Base-by-base conservation (phyloP, 1,284 basidiomycete species). In the Salmacisia buchloeana region DNA sequence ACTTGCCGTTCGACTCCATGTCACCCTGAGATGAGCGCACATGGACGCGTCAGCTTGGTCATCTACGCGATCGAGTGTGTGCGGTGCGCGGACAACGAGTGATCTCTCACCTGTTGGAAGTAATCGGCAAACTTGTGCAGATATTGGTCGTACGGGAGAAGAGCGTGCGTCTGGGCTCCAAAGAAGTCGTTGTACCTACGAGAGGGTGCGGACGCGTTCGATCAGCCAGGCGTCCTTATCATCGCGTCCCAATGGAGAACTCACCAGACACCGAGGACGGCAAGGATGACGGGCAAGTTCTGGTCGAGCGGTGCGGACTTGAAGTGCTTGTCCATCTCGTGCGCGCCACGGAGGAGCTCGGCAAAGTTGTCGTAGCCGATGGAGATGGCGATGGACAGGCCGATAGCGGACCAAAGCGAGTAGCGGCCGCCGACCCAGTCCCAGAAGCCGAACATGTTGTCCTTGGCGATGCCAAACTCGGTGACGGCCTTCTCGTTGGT, bases 371-470 rank as follows among this genome's bases (percentile, higher is more conserved):
- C 90, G 80, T 87, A 97, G 5, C 94, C 96, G 73, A 97, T 90
- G 63, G 88, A 88, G 63, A 98, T 84, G 61, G 91, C 90, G 81
- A 98, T 97, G 58, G 90, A 91, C 59, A 98, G 85, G 68, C 94
- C 96, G 74, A 98, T 97, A 34, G 96, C 94, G 68, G 91, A 92
- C 94, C 96, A 98, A 74, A 98, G 85, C 73, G 90, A 93, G 86
- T 98, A 98, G 70, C 94, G 88, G 45, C 96, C 94, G 69, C 94
- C 94, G 70, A 98, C 94, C 96, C 96, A 98, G 83, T 98, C 96
- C 94, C 94, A 98, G 87, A 98, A 98, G 81, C 90, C 88, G 87
- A 98, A 98, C 94, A 98, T 98, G 84, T 97, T 97, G 74, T 86
- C 85, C 73, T 89, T 83, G 65, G 88, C 85, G 75, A 98, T 98